A percentile compares a stretch with the other conserved stretches of the same genome.
Evolutionary conservation across 306 rosid genomes (phyloP).

Genomic region (Delonix regia): DNA sequence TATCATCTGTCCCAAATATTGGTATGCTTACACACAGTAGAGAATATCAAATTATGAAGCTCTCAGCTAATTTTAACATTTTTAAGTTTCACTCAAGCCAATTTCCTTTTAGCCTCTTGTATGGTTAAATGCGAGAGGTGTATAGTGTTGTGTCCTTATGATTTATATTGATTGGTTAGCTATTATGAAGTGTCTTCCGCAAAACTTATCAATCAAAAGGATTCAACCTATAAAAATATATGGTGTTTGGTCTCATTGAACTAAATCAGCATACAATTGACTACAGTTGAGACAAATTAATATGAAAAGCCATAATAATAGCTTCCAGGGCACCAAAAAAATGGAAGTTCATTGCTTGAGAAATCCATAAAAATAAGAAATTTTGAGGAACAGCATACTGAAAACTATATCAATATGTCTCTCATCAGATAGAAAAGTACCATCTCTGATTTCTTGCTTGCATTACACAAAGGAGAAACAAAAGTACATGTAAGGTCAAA

Average conservation of each 20-base stretch:
- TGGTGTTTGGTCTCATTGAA: background rate
- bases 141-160: background rate
- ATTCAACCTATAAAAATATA: background rate
- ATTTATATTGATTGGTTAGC: background rate
- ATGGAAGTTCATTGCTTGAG: background rate
- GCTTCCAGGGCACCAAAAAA: background rate
- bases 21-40: background rate
- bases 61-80: background rate
- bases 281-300: background rate
- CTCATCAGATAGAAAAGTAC: background rate
- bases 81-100: background rate
- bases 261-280: background rate
- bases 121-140: background rate
- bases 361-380: background rate
- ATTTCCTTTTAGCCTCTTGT: background rate
- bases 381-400: background rate
- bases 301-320: background rate
- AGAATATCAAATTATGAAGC: background rate
- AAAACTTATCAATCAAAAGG: background rate
- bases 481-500: background rate
- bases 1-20: background rate
- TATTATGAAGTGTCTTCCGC: background rate
- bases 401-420: background rate
- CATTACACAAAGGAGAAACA: background rate
- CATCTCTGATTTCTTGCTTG: background rate